These are phyloP conservation scores for Paratrimastix pyriformis DNA, from an alignment of 78 protist species.

Conservation along the genomic window DNA sequence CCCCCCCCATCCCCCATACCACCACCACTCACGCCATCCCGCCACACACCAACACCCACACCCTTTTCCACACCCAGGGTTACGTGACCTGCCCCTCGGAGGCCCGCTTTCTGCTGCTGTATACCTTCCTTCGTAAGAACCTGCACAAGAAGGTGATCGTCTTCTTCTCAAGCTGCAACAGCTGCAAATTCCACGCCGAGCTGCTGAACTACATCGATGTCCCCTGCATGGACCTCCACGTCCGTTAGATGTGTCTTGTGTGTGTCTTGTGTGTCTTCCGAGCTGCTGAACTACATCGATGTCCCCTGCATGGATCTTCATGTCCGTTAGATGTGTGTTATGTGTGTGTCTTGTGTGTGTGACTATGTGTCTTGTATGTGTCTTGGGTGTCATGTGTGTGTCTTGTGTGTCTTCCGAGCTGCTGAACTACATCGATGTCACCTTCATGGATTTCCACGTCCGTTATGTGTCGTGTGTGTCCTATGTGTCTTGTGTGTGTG, in stretches of 20 bases:
- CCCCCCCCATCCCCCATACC: neutral
- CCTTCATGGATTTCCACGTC: constrained; percentile 85
- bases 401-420: constrained; percentile 61
- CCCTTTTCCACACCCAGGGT: constrained; percentile 72
- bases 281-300: constrained; percentile 95
- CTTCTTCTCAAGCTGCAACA: constrained; percentile 36
- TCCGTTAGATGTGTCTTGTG: neutral
- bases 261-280: constrained; percentile 32
- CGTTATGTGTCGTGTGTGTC: neutral
- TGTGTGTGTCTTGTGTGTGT: neutral
- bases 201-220: constrained; percentile 95
- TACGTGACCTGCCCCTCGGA: constrained; percentile 80
- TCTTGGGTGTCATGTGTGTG: too few species aligned
- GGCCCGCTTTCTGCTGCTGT: constrained; percentile 82
- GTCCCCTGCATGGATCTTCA: constrained; percentile 91
- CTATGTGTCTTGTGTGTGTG: neutral
- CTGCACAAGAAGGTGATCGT: constrained; percentile 57
- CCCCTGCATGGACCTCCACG: constrained; percentile 89
- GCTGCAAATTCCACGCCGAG: constrained; percentile 89
- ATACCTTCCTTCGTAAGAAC: constrained; percentile 89
- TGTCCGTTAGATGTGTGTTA: constrained; percentile 17
- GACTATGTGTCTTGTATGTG: too few species aligned
- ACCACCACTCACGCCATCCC: neutral
- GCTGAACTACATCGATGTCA: constrained; percentile 93
- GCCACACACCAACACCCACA: too few species aligned